A percentile compares a stretch with the other conserved stretches of the same genome.
These are phyloP conservation scores for Spizellomyces sp. DNA, from an alignment of 192 early-diverging fungal genomes.

Conservation along the genomic window DNA sequence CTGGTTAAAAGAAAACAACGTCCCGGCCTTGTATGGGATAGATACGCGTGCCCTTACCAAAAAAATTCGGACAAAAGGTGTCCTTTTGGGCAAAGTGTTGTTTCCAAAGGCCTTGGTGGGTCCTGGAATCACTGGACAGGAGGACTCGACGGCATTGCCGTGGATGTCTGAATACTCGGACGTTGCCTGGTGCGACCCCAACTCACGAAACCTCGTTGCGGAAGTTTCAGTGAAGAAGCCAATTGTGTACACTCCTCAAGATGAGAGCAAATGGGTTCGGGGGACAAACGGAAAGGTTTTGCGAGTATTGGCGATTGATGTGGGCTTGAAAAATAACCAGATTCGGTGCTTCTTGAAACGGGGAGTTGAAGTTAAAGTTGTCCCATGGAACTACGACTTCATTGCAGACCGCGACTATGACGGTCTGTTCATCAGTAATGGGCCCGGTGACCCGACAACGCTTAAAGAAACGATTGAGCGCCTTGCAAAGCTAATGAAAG, in stretches of 20 bases:
- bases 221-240: slow-evolving; percentile 89
- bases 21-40: slow-evolving; percentile 93
- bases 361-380: slow-evolving; percentile 90
- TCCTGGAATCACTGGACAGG: slow-evolving; percentile 7
- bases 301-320: slow-evolving; percentile 90
- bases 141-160: slow-evolving; percentile 14
- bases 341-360: slow-evolving; percentile 96
- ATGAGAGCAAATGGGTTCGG: slow-evolving; percentile 41
- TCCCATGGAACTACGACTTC: slow-evolving; percentile 98
- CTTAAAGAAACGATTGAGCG: slow-evolving; percentile 77
- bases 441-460: slow-evolving; percentile 94
- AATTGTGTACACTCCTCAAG: slow-evolving; percentile 62
- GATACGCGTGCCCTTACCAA: slow-evolving; percentile 98
- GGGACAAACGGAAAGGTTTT: slow-evolving; percentile 69
- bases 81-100: slow-evolving; percentile 87
- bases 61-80: slow-evolving; percentile 91
- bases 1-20: slow-evolving; percentile 91
- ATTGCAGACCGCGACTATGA: slow-evolving; percentile 74
- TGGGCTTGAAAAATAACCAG: slow-evolving; percentile 99
- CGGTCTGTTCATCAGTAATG: slow-evolving; percentile 89
- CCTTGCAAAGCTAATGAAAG: slow-evolving; percentile 65
- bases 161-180: slow-evolving; percentile 76
- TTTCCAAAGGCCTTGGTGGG: slow-evolving; percentile 68
- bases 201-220: slow-evolving; percentile 88
- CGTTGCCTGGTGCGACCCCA: slow-evolving; percentile 92